A percentile compares a stretch with the other conserved stretches of the same genome.
Evolutionary conservation across 352 stramenopile species (phyloP).

Genomic region (Phytophthora citrophthora): DNA sequence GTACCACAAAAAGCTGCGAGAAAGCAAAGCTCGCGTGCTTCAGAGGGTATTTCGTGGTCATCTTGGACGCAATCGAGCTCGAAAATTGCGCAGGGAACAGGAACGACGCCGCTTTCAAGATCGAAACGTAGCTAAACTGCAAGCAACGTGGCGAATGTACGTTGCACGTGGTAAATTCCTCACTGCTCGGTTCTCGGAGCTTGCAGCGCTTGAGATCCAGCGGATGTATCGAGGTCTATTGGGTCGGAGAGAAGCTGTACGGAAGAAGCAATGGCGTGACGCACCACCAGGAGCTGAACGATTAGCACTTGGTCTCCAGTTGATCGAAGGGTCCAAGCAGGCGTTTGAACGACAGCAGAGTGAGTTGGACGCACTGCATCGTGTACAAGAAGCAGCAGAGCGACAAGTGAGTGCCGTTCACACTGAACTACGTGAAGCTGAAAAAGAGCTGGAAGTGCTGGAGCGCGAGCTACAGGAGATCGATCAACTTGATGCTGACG

Average conservation of each 20-base stretch:
- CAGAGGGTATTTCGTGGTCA: constrained; percentile 83
- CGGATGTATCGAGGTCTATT: constrained; percentile 88
- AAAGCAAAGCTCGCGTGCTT: constrained; percentile 53
- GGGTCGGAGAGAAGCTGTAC: constrained; percentile 63
- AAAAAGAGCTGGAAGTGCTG: constrained; percentile 90
- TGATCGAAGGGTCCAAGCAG: constrained; percentile 94
- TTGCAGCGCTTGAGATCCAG: constrained; percentile 92
- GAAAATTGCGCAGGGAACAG: constrained; percentile 47
- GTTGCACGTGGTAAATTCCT: constrained; percentile 72
- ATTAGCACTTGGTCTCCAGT: constrained; percentile 86
- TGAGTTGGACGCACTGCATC: constrained; percentile 93
- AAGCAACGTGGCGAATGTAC: constrained; percentile 92
- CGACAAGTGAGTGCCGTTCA: constrained; percentile 91
- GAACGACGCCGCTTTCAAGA: constrained; percentile 53
- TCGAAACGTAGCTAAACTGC: constrained; percentile 76
- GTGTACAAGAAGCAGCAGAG: constrained; percentile 91
- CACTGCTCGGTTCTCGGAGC: constrained; percentile 56
- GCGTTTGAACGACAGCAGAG: constrained; percentile 93
- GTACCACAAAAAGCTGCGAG: constrained; percentile 51
- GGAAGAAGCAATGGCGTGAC: constrained; percentile 88
- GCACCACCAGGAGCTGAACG: constrained; percentile 89
- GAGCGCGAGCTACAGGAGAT: constrained; percentile 93
- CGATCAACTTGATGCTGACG: constrained; percentile 91
- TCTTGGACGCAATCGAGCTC: constrained; percentile 48
- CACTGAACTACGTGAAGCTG: constrained; percentile 88